phyloP scores from a whole-genome alignment of 257 asterid species.

The Solanum chiquidenum region DNA sequence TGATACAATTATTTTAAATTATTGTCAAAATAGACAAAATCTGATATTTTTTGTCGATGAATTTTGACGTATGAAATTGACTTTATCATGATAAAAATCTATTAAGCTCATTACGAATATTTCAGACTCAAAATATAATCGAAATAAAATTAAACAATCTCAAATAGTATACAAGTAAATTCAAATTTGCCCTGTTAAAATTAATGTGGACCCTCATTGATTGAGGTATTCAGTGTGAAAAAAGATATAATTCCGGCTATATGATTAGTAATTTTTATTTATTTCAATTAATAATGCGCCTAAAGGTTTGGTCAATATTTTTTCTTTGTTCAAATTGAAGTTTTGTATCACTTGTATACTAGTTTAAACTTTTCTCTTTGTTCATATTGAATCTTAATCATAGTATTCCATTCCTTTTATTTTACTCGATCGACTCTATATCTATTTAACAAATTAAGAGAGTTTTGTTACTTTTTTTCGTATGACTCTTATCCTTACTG shows the following conservation, averaged over 20 bases:
- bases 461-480: too few relatives aligned
- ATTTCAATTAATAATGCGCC: not conserved
- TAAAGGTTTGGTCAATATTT: not conserved
- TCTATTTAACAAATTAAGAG: too few relatives aligned
- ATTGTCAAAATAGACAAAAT: too few relatives aligned
- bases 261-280: not conserved
- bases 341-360: not conserved
- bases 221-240: not conserved
- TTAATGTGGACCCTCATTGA: not conserved
- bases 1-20: not conserved
- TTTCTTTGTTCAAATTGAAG: not conserved
- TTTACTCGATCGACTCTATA: not conserved
- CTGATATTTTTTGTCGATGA: rapidly evolving
- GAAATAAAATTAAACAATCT: not conserved
- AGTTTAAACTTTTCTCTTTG: not conserved
- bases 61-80: not conserved
- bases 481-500: too few relatives aligned
- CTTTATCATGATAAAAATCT: not conserved
- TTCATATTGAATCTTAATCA: not conserved
- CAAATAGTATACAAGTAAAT: not conserved
- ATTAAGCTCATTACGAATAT: not conserved
- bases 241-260: not conserved
- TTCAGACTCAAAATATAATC: not conserved
- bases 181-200: not conserved
- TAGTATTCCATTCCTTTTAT: too few relatives aligned